Percentiles rank a stretch among this genome's conserved stretches.
phyloP scores from a whole-genome alignment of 495 filamentous ascomycete genomes.

The Pyrenula aspistea region DNA sequence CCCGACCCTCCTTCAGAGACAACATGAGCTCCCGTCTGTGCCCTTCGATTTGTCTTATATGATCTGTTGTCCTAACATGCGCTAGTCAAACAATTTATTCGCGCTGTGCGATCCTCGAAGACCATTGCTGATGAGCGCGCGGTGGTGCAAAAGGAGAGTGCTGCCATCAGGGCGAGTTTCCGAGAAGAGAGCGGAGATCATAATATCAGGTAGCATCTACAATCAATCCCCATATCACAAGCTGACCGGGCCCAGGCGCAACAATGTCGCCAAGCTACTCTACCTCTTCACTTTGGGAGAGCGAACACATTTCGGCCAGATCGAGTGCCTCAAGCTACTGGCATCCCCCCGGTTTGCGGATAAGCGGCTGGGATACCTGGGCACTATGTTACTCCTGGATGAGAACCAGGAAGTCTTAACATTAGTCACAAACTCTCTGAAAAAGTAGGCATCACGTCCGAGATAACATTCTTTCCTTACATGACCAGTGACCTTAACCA shows the following conservation, averaged over 20 bases:
- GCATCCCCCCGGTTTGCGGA: constrained; percentile 96
- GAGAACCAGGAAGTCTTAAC: constrained; percentile 98
- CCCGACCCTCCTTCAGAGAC: constrained; percentile 3
- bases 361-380: constrained; percentile 91
- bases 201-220: constrained; percentile 55
- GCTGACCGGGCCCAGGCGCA: constrained; percentile 49
- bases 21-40: constrained; percentile 58
- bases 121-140: constrained; percentile 97
- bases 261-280: constrained; percentile 96
- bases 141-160: constrained; percentile 97
- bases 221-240: constrained; percentile 4
- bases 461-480: constrained; percentile 5
- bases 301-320: constrained; percentile 96
- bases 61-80: constrained; percentile 10
- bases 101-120: constrained; percentile 95
- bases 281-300: constrained; percentile 99
- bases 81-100: constrained; percentile 97
- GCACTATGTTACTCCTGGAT: constrained; percentile 90
- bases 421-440: constrained; percentile 90
- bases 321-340: constrained; percentile 95
- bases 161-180: constrained; percentile 91
- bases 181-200: constrained; percentile 91
- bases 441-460: constrained; percentile 53
- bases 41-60: constrained; percentile 17
- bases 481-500: constrained; percentile 74